phyloP scores from a whole-genome alignment of 495 filamentous ascomycete genomes.

The Talaromyces proteolyticus region DNA sequence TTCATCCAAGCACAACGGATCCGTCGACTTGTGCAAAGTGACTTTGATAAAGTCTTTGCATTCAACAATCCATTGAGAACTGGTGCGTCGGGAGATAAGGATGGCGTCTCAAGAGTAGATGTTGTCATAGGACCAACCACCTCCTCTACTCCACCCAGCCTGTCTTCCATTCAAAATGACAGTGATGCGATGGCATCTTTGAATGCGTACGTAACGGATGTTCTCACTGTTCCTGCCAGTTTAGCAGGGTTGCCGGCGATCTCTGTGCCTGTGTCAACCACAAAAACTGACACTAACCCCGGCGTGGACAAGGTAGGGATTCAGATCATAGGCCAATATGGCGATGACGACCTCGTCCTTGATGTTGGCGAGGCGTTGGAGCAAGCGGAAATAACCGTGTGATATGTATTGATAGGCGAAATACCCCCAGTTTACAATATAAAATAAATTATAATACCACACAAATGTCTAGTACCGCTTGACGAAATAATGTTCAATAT shows the following conservation, averaged over 20 bases:
- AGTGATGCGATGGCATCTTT: slow-evolving; percentile 30
- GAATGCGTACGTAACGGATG: slow-evolving; percentile 80
- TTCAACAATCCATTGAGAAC: slow-evolving; percentile 55
- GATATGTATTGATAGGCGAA: background rate
- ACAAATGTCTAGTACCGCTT: no score
- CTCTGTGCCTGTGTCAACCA: slow-evolving; percentile 64
- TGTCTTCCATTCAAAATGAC: slow-evolving; percentile 42
- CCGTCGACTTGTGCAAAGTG: slow-evolving; percentile 72
- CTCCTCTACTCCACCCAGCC: slow-evolving; percentile 64
- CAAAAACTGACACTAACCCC: slow-evolving; percentile 2
- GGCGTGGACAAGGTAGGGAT: slow-evolving; percentile 54
- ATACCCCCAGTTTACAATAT: background rate
- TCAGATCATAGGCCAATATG: slow-evolving; percentile 88
- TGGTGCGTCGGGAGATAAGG: slow-evolving; percentile 18
- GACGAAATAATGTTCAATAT: no score
- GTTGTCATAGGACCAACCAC: slow-evolving; percentile 85
- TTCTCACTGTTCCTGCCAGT: slow-evolving; percentile 92
- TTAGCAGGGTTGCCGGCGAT: slow-evolving; percentile 87
- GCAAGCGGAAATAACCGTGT: background rate
- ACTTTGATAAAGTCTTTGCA: slow-evolving; percentile 77
- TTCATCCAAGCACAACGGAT: slow-evolving; percentile 91
- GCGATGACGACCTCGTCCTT: slow-evolving; percentile 63
- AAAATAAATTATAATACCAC: no score
- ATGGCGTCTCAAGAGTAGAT: slow-evolving; percentile 61
- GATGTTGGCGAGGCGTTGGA: slow-evolving; percentile 33